Percentiles rank a stretch among this genome's conserved stretches.
These are phyloP conservation scores for Ascoidea tarda DNA, from an alignment of 805 yeast genomes.

Conservation along the genomic window DNA sequence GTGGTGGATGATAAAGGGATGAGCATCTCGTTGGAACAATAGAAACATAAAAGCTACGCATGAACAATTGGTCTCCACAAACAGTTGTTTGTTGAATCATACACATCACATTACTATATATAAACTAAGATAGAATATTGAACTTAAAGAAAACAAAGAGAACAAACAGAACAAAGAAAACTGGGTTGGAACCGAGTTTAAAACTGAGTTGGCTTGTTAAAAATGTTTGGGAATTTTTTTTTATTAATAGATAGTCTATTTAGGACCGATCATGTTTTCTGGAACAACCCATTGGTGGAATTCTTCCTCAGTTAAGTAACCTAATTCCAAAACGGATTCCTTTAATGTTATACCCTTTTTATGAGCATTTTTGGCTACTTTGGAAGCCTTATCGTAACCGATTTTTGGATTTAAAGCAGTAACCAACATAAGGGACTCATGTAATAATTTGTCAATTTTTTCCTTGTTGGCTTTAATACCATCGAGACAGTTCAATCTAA, in stretches of 20 bases:
- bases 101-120: no score
- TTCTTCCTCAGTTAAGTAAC: conserved; percentile 70
- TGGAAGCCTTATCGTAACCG: conserved; percentile 94
- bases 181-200: no score
- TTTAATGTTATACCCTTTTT: conserved; percentile 93
- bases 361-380: conserved; percentile 98
- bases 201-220: no score
- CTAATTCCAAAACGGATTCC: conserved; percentile 86
- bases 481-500: conserved; percentile 89
- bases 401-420: conserved; percentile 98
- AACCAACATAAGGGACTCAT: conserved; percentile 94
- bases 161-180: no score
- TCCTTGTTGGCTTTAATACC: conserved; percentile 84
- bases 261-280: conserved; percentile 96
- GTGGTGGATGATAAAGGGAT: no score
- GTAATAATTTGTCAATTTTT: conserved; percentile 75
- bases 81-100: no score
- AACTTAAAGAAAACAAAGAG: no score
- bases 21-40: no score
- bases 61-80: no score
- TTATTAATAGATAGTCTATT: conserved; percentile 23
- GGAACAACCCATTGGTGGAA: conserved; percentile 97
- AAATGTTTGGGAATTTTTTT: no score
- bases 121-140: no score
- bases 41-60: no score